These are phyloP conservation scores for Epichloe elymi DNA, from an alignment of 2,329 filamentous ascomycete genomes.

Conservation along the genomic window DNA sequence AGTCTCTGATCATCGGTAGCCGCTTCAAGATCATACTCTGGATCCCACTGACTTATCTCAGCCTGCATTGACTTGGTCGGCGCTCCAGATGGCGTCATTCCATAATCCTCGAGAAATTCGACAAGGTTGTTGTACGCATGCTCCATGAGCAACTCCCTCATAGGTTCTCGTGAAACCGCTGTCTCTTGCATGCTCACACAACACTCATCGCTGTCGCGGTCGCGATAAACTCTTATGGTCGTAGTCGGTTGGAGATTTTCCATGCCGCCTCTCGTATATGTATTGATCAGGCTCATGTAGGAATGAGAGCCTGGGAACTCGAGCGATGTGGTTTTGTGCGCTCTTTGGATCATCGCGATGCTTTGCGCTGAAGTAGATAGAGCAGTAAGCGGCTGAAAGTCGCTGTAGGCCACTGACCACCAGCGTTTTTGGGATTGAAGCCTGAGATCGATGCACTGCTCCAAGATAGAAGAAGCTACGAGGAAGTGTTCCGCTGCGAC, in stretches of 20 bases:
- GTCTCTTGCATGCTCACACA: not conserved
- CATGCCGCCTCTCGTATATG: slow-evolving; percentile 24
- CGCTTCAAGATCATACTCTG: slow-evolving; percentile 22
- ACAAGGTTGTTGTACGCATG: slow-evolving; percentile 28
- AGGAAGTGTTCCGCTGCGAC: slow-evolving; percentile 26
- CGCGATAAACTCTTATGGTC: not conserved
- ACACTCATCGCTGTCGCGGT: not conserved
- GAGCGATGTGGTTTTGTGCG: slow-evolving; percentile 25
- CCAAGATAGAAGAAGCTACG: slow-evolving; percentile 25
- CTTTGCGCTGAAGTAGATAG: not conserved
- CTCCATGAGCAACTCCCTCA: slow-evolving; percentile 30
- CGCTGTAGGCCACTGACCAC: not conserved
- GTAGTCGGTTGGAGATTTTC: slow-evolving; percentile 14
- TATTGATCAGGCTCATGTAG: slow-evolving; percentile 28
- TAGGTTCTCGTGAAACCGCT: slow-evolving; percentile 15
- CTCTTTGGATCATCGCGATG: slow-evolving; percentile 23
- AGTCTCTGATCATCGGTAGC: slow-evolving; percentile 26
- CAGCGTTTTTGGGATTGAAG: slow-evolving; percentile 13
- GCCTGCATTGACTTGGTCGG: slow-evolving; percentile 30
- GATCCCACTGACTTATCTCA: slow-evolving; percentile 28
- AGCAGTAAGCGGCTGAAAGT: not conserved
- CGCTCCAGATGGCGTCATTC: slow-evolving; percentile 29
- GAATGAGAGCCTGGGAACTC: slow-evolving; percentile 33
- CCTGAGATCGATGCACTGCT: slow-evolving; percentile 27
- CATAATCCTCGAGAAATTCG: slow-evolving; percentile 32